phyloP scores from a whole-genome alignment of 2,329 filamentous ascomycete genomes.

The Truncatella angustata region DNA sequence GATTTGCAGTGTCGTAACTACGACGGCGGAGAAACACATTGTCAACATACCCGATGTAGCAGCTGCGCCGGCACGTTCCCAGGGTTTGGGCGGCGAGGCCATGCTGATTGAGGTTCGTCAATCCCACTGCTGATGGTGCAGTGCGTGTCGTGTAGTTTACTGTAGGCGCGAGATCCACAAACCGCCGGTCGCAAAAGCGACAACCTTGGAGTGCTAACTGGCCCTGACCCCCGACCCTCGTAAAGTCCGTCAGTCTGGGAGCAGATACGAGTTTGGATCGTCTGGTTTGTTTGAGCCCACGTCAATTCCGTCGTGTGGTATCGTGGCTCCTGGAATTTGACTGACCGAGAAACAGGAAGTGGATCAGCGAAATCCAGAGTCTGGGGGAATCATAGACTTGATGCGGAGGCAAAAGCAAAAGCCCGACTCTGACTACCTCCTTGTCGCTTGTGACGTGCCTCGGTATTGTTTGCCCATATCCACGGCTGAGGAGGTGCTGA shows the following conservation, averaged over 20 bases:
- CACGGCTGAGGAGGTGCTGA: too few relatives aligned
- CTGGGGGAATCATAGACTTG: conserved; percentile 1
- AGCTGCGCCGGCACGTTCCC: conserved; percentile 77
- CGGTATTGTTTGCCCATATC: neutral
- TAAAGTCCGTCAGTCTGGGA: neutral
- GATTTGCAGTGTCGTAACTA: neutral
- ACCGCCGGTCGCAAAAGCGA: conserved; percentile 7
- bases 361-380: neutral
- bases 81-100: conserved; percentile 93
- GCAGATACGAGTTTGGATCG: neutral
- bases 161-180: neutral
- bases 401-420: conserved; percentile 8
- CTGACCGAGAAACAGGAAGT: too few relatives aligned
- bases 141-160: neutral
- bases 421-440: neutral
- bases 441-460: conserved; percentile 5
- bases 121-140: neutral
- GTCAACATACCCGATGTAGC: conserved; percentile 23
- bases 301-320: too few relatives aligned
- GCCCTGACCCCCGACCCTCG: too few relatives aligned
- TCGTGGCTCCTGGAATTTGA: too few relatives aligned
- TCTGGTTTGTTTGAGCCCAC: neutral
- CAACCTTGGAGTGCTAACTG: too few relatives aligned
- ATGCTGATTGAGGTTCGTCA: too few relatives aligned
- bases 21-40: conserved; percentile 14